Evolutionary conservation across 495 filamentous ascomycete species (phyloP).

Genomic region (Rhypophila decipiens): DNA sequence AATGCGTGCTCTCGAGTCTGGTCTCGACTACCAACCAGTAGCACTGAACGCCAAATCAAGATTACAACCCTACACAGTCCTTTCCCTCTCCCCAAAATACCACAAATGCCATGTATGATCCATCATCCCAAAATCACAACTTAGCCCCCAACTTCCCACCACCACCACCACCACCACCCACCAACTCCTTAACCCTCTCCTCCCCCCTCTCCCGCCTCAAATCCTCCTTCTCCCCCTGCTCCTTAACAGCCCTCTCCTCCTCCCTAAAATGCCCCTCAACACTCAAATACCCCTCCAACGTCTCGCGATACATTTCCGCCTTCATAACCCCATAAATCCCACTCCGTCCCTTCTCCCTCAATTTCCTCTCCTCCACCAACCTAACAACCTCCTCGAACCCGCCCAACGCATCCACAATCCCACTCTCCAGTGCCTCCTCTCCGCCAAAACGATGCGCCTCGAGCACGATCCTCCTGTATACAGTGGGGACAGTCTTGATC

Average conservation of each 20-base stretch:
- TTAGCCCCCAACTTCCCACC: slow-evolving; percentile 8
- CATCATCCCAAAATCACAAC: slow-evolving; percentile 12
- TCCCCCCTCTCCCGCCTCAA: slow-evolving; percentile 26
- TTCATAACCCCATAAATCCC: slow-evolving; percentile 65
- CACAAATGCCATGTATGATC: no score
- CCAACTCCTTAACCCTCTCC: slow-evolving; percentile 35
- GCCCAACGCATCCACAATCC: slow-evolving; percentile 63
- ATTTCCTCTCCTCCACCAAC: slow-evolving; percentile 48
- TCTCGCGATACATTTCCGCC: slow-evolving; percentile 64
- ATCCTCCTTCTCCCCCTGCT: slow-evolving; percentile 25
- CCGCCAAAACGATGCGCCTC: slow-evolving; percentile 62
- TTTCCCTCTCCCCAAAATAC: no score
- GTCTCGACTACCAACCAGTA: no score
- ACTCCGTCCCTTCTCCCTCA: slow-evolving; percentile 53
- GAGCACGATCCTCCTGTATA: slow-evolving; percentile 58
- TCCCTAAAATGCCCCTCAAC: slow-evolving; percentile 32
- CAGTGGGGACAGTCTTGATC: slow-evolving; percentile 51
- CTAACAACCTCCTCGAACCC: slow-evolving; percentile 52
- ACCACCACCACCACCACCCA: not conserved
- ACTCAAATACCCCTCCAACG: slow-evolving; percentile 47
- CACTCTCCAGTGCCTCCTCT: slow-evolving; percentile 51
- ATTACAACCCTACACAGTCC: no score
- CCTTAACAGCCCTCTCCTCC: slow-evolving; percentile 37
- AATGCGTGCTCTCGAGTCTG: no score
- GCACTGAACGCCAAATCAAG: no score